These are phyloP conservation scores for Curvularia hawaiiensis DNA, from an alignment of 2,329 filamentous ascomycete genomes.

Conservation along the genomic window DNA sequence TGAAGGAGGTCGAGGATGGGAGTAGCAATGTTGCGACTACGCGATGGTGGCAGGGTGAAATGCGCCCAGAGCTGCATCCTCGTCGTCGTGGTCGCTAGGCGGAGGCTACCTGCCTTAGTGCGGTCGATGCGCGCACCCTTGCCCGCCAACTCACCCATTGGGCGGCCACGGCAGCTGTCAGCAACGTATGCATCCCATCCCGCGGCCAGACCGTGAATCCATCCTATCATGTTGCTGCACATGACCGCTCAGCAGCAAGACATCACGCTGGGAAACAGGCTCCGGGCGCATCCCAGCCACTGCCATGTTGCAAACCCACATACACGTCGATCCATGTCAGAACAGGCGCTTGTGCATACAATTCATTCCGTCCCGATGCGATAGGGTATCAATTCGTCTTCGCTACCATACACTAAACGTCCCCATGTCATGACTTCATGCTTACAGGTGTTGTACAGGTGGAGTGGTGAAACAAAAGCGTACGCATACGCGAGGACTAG, in stretches of 20 bases:
- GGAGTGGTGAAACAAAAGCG: slow-evolving; percentile 10
- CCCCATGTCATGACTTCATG: slow-evolving; percentile 21
- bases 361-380: not conserved
- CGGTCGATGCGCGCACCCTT: slow-evolving; percentile 15
- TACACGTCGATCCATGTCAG: not conserved
- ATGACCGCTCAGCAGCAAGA: slow-evolving; percentile 16
- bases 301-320: slow-evolving; percentile 1
- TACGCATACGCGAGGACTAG: not conserved
- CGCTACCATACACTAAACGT: not conserved
- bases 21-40: slow-evolving; percentile 16
- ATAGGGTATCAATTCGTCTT: slow-evolving; percentile 4
- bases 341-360: slow-evolving; percentile 3
- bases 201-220: not conserved
- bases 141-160: slow-evolving; percentile 17
- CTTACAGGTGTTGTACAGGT: slow-evolving; percentile 36
- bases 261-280: not conserved
- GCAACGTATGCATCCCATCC: slow-evolving; percentile 13
- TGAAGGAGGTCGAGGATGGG: slow-evolving; percentile 9
- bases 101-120: slow-evolving; percentile 18
- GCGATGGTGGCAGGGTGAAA: slow-evolving; percentile 13
- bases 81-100: slow-evolving; percentile 24
- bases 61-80: slow-evolving; percentile 18
- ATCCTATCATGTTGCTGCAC: slow-evolving; percentile 20
- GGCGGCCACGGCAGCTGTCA: slow-evolving; percentile 30
- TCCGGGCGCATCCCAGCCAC: slow-evolving; percentile 1